Evolutionary conservation across 208 protist genomes (phyloP).

Genomic region (Leishmania amazonensis): DNA sequence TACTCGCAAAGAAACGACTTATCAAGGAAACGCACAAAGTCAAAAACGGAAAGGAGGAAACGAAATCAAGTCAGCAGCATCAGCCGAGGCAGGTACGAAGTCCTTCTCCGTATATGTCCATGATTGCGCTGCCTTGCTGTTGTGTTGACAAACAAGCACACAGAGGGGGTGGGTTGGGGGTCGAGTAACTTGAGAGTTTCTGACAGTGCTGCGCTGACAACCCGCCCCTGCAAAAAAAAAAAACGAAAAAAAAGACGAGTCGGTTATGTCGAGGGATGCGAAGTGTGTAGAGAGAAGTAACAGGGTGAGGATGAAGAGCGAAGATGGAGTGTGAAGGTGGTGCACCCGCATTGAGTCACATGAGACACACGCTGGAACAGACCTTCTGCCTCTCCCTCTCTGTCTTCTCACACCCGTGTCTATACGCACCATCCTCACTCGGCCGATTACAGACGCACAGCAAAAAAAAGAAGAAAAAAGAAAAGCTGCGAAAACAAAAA

Average conservation of each 20-base stretch:
- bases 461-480: neutral
- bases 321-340: neutral
- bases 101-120: neutral
- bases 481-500: neutral
- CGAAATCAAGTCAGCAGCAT: neutral
- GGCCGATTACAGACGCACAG: neutral
- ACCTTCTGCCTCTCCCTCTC: neutral
- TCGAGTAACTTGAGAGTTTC: neutral
- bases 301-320: neutral
- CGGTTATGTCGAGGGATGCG: neutral
- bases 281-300: neutral
- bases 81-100: neutral
- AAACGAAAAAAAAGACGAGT: neutral
- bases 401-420: neutral
- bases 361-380: neutral
- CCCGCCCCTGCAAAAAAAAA: neutral
- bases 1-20: neutral
- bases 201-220: neutral
- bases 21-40: neutral
- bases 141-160: neutral
- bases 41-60: neutral
- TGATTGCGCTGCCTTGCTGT: neutral
- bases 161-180: neutral
- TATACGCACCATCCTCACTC: neutral
- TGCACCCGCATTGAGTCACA: neutral